Conservation (phyloP, 805 yeast genomes). For the Ogataea glucozyma region DNA sequence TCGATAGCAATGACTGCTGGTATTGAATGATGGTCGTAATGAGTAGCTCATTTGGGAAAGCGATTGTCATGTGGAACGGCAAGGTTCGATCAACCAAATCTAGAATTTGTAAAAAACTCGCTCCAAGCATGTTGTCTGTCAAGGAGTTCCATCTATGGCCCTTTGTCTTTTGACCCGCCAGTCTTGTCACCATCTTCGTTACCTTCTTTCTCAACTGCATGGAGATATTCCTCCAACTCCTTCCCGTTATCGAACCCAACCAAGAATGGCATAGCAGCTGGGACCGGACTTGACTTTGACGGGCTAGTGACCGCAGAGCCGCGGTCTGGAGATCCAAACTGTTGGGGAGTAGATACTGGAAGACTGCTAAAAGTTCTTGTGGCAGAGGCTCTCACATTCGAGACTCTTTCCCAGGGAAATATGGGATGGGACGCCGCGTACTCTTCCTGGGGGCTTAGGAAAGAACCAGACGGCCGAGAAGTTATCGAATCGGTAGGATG, state of each 20-base stretch:
- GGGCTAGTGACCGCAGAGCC: too few species aligned
- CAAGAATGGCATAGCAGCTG: constrained; percentile 12
- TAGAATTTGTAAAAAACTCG: too few species aligned
- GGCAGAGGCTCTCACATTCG: constrained; percentile 2
- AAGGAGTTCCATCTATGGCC: too few species aligned
- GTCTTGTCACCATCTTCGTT: constrained; percentile 1
- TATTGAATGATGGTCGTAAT: too few species aligned
- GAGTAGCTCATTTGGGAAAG: too few species aligned
- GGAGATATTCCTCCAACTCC: constrained; percentile 15
- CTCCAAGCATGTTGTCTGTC: too few species aligned
- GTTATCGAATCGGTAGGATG: constrained; percentile 2
- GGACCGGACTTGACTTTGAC: neutral
- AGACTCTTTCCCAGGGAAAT: constrained; percentile 39
- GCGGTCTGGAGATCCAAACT: neutral
- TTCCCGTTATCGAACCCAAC: constrained; percentile 18
- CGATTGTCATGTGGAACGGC: too few species aligned
- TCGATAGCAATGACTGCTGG: too few species aligned
- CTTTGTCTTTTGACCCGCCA: constrained; percentile 10
- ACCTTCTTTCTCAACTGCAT: constrained; percentile 5
- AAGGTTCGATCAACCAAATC: too few species aligned
- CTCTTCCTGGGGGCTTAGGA: constrained; percentile 13
- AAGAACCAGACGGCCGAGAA: constrained; percentile 2
- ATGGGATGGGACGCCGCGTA: constrained; percentile 34
- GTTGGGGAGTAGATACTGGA: neutral
- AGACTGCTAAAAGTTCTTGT: constrained; percentile 25